Evolutionary conservation across 2,329 filamentous ascomycete genomes (phyloP).

Genomic region (Monosporascus cannonballus): DNA sequence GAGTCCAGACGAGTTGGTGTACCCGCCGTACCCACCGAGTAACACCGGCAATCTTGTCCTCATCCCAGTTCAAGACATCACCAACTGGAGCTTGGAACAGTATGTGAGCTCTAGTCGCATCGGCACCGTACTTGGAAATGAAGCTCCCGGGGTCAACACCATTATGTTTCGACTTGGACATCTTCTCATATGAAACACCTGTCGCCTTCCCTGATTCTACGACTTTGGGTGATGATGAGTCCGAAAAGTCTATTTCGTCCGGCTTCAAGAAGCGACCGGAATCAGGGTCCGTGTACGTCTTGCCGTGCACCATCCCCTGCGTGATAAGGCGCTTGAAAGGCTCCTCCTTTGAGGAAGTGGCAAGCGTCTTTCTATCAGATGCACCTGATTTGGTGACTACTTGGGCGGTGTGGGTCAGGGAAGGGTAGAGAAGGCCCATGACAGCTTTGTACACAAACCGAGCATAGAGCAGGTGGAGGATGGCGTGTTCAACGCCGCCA

Average conservation of each 20-base stretch:
- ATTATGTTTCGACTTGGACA: slow-evolving; percentile 94
- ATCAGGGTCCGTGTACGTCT: slow-evolving; percentile 68
- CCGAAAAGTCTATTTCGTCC: slow-evolving; percentile 62
- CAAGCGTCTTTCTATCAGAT: slow-evolving; percentile 11
- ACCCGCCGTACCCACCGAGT: slow-evolving; percentile 73
- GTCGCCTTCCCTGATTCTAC: slow-evolving; percentile 52
- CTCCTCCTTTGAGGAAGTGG: slow-evolving; percentile 40
- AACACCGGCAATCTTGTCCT: slow-evolving; percentile 72
- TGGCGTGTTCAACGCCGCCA: slow-evolving; percentile 85
- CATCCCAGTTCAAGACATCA: slow-evolving; percentile 85
- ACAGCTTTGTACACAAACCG: slow-evolving; percentile 89
- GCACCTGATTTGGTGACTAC: neutral
- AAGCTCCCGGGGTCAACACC: slow-evolving; percentile 75
- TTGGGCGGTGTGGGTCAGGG: slow-evolving; percentile 25
- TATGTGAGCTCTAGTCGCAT: slow-evolving; percentile 79
- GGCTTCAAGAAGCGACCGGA: slow-evolving; percentile 73
- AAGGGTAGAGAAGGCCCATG: slow-evolving; percentile 46
- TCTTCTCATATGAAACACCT: slow-evolving; percentile 73
- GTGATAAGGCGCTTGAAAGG: slow-evolving; percentile 79
- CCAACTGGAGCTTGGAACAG: slow-evolving; percentile 81
- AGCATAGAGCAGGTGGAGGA: slow-evolving; percentile 81
- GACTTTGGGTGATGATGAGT: slow-evolving; percentile 53
- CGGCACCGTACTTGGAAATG: slow-evolving; percentile 71
- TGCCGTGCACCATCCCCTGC: slow-evolving; percentile 91
- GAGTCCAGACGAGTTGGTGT: slow-evolving; percentile 45